These are phyloP conservation scores for Funneliformis mosseae DNA, from an alignment of 192 early-diverging fungal genomes.

Conservation along the genomic window DNA sequence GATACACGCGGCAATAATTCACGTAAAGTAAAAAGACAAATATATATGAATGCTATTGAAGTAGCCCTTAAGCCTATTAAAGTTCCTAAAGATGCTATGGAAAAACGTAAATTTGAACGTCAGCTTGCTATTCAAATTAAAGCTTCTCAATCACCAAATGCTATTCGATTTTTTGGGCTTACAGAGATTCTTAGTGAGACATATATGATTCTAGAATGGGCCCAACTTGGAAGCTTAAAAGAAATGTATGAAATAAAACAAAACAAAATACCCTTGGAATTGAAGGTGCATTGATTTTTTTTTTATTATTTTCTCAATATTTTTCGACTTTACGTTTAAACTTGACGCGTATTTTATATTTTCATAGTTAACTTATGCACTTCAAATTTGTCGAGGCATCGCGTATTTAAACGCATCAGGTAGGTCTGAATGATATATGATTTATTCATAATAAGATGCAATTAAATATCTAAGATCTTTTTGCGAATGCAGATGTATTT, in stretches of 20 bases:
- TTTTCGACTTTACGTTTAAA: neutral
- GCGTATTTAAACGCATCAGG: conserved; percentile 1
- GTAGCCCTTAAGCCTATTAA: conserved; percentile 13
- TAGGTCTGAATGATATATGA: no score
- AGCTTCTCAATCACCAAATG: neutral
- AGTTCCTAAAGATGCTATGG: neutral
- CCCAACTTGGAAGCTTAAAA: conserved; percentile 9
- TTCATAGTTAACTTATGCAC: neutral
- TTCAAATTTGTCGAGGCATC: conserved; percentile 31
- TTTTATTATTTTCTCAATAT: neutral
- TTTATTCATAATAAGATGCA: no score
- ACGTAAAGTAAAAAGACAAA: neutral
- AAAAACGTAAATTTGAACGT: neutral
- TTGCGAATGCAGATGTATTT: neutral
- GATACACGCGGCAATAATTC: neutral
- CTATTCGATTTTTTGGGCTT: conserved; percentile 21
- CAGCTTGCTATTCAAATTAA: conserved; percentile 8
- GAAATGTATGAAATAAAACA: neutral
- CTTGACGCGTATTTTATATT: neutral
- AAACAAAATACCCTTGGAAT: neutral
- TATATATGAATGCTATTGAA: neutral
- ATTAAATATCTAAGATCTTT: no score
- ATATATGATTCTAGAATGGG: conserved; percentile 28
- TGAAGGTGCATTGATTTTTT: neutral
- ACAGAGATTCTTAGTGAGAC: neutral